Evolutionary conservation across 2,329 filamentous ascomycete genomes (phyloP).

Genomic region (Arthroderma sp.): DNA sequence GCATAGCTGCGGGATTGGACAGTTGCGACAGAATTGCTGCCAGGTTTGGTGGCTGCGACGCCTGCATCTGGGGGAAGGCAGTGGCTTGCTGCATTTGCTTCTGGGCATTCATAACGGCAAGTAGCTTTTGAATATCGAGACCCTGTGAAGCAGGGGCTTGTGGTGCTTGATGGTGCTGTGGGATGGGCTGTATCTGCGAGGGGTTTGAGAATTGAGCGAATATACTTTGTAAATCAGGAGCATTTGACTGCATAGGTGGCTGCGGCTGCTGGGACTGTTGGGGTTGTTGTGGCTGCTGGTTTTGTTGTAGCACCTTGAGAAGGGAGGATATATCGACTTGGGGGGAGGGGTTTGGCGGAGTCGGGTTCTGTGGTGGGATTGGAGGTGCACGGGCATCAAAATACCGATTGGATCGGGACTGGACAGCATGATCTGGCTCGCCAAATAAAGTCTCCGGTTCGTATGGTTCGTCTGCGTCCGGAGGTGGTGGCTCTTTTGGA

Average conservation of each 20-base stretch:
- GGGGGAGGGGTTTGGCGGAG: conserved; percentile 9
- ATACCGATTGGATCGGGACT: conserved; percentile 30
- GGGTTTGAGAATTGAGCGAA: conserved; percentile 28
- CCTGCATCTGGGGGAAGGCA: conserved; percentile 12
- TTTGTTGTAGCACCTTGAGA: conserved; percentile 28
- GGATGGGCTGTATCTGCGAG: conserved; percentile 13
- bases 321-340: conserved; percentile 28
- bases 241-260: conserved; percentile 17
- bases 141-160: conserved; percentile 16
- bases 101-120: conserved; percentile 26
- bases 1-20: conserved; percentile 21
- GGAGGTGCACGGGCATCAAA: conserved; percentile 25
- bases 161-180: conserved; percentile 11
- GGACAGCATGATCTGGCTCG: conserved; percentile 27
- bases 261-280: conserved; percentile 19
- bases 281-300: conserved; percentile 20
- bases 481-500: conserved; percentile 33
- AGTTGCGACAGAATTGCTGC: conserved; percentile 11
- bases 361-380: conserved; percentile 14
- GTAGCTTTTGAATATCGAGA: conserved; percentile 26
- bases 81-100: conserved; percentile 23
- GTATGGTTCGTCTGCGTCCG: conserved; percentile 22
- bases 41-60: conserved; percentile 9
- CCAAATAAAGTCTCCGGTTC: conserved; percentile 28
- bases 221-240: conserved; percentile 22